Percentiles rank a stretch among this genome's conserved stretches.
phyloP scores from a whole-genome alignment of 106 monocot species.

The Narthecium ossifragum region DNA sequence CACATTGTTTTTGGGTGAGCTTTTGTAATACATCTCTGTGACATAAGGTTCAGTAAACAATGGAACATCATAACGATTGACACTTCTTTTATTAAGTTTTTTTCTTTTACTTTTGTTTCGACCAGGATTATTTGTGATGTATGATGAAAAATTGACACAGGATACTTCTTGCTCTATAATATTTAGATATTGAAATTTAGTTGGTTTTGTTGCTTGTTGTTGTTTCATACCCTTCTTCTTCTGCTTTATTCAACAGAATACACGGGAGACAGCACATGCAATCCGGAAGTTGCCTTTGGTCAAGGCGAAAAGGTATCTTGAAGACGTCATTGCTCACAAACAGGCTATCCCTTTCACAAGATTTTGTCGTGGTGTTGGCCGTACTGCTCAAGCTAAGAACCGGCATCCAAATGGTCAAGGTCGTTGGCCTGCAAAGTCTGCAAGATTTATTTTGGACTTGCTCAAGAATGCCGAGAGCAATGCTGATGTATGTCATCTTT shows the following conservation, averaged over 20 bases:
- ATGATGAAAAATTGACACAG: no score
- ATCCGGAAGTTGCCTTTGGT: slow-evolving; percentile 33
- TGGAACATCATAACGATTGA: slow-evolving; percentile 10
- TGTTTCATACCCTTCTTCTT: neutral
- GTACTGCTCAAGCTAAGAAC: slow-evolving; percentile 36
- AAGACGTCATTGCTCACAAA: slow-evolving; percentile 45
- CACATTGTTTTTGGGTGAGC: slow-evolving; percentile 45
- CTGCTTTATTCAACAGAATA: slow-evolving; percentile 19
- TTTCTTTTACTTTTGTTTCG: neutral
- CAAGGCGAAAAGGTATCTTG: slow-evolving; percentile 42
- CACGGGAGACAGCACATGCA: slow-evolving; percentile 38
- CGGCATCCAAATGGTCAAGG: slow-evolving; percentile 44
- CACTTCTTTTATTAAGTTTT: neutral
- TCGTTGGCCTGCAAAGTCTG: slow-evolving; percentile 59
- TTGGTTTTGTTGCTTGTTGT: neutral
- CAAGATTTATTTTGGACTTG: slow-evolving; percentile 49
- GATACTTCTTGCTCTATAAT: no score
- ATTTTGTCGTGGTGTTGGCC: slow-evolving; percentile 37
- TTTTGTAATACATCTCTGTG: slow-evolving; percentile 9
- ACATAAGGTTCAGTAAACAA: slow-evolving; percentile 38
- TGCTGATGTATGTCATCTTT: slow-evolving; percentile 37
- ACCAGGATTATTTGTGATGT: no score
- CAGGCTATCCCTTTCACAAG: slow-evolving; percentile 44
- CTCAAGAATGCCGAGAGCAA: slow-evolving; percentile 66
- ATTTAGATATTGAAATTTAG: neutral